Base-by-base conservation (phyloP, 371 early-diverging fungal genomes). In the Parasitella parasitica region DNA sequence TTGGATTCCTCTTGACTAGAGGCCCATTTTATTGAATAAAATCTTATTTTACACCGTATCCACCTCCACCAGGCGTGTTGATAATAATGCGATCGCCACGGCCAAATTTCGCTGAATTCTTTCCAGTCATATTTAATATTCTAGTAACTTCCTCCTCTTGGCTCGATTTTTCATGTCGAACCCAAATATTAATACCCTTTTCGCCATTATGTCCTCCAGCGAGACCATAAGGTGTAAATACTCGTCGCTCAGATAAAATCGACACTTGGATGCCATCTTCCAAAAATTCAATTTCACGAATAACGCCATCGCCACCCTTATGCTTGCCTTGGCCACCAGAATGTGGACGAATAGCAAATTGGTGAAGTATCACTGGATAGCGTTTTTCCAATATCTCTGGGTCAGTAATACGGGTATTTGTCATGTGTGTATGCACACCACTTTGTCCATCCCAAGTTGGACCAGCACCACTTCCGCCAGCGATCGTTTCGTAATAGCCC, bases 401-500 rank as follows among this genome's bases (percentile, higher is more conserved):
- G 70, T 98, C 98, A 0, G 98, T 98, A 63, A 97, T 97, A 18
- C 96, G 86, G 0, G 97, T 97, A 70, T 98, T 97, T 30, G 97
- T 96, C 96, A 97, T 98, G 70, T 98, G 97, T 48, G 85, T 86
- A 59, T 87, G 86, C 3, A 85, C 83, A 65, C 86, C 90, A 64
- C 89, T 88, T 50, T 91, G 85, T 2, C 98, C 98, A 62, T 88
- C 30, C 97, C 97, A 97, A 3, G 78, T 76, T 1, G 94, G 92
- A 0, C 98, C 97, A 4, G 96, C 96, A 24, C 96, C 97, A 63
- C 84, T 83, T 32, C 77, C 76, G 20, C 93, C 92, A 38, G 91
- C 93, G 65, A 96, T 94, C 1, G 97, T 96, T 73, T 97, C 98
- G 73, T 97, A 97, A 64, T 96, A 98, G 11, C 97, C 97, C 89